Base-by-base conservation (phyloP, 2,329 filamentous ascomycete species). In the Xylariales sp. region DNA sequence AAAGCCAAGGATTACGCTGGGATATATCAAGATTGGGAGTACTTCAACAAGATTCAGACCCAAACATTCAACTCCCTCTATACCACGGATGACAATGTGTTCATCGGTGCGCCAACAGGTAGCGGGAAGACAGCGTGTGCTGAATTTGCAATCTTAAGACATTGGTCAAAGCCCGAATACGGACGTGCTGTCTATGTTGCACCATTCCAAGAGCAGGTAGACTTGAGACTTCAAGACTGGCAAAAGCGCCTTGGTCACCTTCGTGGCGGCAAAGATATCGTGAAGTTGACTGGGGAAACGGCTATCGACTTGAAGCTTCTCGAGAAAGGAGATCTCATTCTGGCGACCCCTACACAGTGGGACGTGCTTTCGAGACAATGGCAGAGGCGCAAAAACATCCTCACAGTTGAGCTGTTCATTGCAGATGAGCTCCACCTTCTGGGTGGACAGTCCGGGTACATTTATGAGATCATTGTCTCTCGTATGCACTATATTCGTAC, bases 61-160 rank as follows among this genome's bases (percentile, higher is more conserved):
- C 93, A 98, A 61, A 88, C 88, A 0, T 98, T 97, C 72, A 95
- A 95, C 59, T 89, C 90, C 1, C 70, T 98, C 0, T 97, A 88
- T 60, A 84, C 86, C 35, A 86, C 87, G 1, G 87, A 97, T 59
- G 88, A 97, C 54, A 97, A 94, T 55, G 89, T 96, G 16, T 88
- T 98, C 48, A 70, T 98, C 48, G 90, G 88, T 33, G 85, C 91
- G n/a, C 85, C 93, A 1, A 90, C 90, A 7, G 91, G 93, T 31
- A 95, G 88, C 59, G 93, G 93, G 45, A 98, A 98, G 74, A 97
- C 93, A 1, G 82, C 96, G 2, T 97, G 93, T 58, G 93, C 93
- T 2, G 93, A 98, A 61, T 93, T 98, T 65, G 86, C 93, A 5
- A 71, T 98, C 37, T 70, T 98, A 19, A 84, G 85, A 41, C 88